A percentile compares a stretch with the other conserved stretches of the same genome.
These are phyloP conservation scores for Pythium chondricola DNA, from an alignment of 352 stramenopile species.

Conservation along the genomic window DNA sequence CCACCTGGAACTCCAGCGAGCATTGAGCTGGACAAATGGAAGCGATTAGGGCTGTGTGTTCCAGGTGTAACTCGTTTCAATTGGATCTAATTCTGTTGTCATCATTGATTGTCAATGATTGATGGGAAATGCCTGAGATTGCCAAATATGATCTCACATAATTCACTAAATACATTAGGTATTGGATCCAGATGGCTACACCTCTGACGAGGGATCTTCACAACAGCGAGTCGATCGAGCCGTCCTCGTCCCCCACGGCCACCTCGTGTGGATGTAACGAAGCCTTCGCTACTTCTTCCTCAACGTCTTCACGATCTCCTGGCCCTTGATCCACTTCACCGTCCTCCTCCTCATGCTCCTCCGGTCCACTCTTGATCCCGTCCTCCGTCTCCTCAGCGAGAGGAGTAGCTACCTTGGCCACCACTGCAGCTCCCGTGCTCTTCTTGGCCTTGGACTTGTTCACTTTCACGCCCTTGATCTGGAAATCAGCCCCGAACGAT, in stretches of 20 bases:
- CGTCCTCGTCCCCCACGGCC: background rate
- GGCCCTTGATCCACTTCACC: background rate
- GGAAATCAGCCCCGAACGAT: conserved; percentile 62
- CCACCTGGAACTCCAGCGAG: no score
- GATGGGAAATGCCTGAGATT: no score
- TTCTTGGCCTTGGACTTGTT: conserved; percentile 17
- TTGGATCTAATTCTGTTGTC: no score
- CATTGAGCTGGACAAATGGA: no score
- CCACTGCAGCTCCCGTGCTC: background rate
- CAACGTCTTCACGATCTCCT: background rate
- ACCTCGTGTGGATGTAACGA: no score
- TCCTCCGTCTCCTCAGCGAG: background rate
- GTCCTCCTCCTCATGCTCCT: background rate
- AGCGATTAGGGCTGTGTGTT: no score
- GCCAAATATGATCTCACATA: no score
- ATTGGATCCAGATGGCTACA: conserved; percentile 1
- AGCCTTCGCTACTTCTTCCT: background rate
- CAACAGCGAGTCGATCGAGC: conserved; percentile 1
- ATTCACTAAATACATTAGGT: no score
- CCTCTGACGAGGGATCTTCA: background rate
- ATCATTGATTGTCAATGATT: no score
- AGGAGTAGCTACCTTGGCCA: background rate
- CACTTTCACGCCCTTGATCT: conserved; percentile 54
- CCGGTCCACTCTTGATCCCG: background rate
- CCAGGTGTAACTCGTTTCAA: no score